Evolutionary conservation across 2,329 filamentous ascomycete genomes (phyloP), one percentile per base, ranked within the genome.

Genomic region (Alternaria metachromatica): DNA sequence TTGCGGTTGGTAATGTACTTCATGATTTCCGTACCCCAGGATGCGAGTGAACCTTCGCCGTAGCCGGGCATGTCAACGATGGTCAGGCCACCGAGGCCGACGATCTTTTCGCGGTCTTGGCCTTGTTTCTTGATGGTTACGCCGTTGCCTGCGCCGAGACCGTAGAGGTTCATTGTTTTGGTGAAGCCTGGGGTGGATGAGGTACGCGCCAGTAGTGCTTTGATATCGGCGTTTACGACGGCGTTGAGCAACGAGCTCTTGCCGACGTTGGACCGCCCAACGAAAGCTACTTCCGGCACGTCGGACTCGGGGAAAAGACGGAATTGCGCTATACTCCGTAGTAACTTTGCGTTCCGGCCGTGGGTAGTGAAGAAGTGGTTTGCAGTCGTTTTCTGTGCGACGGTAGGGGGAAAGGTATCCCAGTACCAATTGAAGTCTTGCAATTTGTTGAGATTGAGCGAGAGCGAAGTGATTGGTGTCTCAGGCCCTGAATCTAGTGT

Each of bases 41-140:
- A 86, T 9, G 82, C 77, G 33, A 85, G 80, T 72, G 87, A 88
- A 2, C 86, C 89, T 60, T 87, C 84, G 5, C 90, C 90, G 72
- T 92, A 92, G 0, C 90, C 90, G 1, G 90, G 90, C 86, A 90
- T 90, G 76, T 93, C 90, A 20, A 92, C 82, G 33, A 93, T 83
- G 0, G 89, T 84, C 26, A 91, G 73, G 0, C 81, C 82, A 0
- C 81, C 80, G 0, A 66, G 60, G 1, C 80, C 80, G 9, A 81
- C 64, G 41, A 80, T 80, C 26, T 76, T 76, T 59, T 75, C 77
- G 11, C 63, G 58, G 3, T 66, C 69, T 3, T 37, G 33, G 4
- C 33, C 33, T 37, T 61, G 74, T 70, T 69, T 72, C 50, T 65
- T 68, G 13, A 77, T 62, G 1, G 64, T 53, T 2, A 78, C 72